Base-by-base conservation (phyloP, 306 rosid species). In the Lagenaria siceraria region DNA sequence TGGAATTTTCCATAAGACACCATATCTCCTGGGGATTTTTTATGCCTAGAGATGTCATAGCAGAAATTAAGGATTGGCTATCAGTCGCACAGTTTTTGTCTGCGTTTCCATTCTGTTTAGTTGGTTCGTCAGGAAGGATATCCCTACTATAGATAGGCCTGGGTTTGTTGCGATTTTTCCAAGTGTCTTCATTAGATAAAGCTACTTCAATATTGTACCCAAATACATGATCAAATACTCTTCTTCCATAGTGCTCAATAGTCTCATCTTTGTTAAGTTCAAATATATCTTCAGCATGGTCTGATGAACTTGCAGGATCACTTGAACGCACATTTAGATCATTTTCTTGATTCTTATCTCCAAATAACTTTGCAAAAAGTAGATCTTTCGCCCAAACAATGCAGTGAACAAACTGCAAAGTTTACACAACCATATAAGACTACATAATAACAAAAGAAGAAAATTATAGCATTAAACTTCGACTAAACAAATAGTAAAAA, bases 11-110 rank as follows among this genome's bases (percentile, higher is more conserved):
- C 78, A 22, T 9, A 27, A 96, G 93, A 84, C 96, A 88, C 99
- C 99, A 96, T 76, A 92, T 85, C 78, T 96, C 99, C 86, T 96
- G 99, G 52, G 99, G 98, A 85, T 96, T 96, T 89, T 96, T 96
- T 91, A 92, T 85, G 78, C 96, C 98, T 79, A 92, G 81, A 80
- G 93, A 89, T 66, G 91, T 60, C 99, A 92, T 96, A 66, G 97
- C 92, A 84, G 99, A 96, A 53, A 88, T 87, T 27, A 86, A 86
- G 1, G 80, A 81, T 36, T 64, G 88, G 81, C 83, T 90, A 77
- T 77, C 85, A 76, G 83, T 77, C 43, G 80, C 82, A 76, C 56
- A 69, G 42, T 75, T 85, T 59, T 74, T 88, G 52, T 83, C 91
- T 70, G 85, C 10, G 74, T 81, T 86, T 78, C 99, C 99, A 85